Evolutionary conservation across 345 rosid species (phyloP).

Genomic region (Cardamine occulta): DNA sequence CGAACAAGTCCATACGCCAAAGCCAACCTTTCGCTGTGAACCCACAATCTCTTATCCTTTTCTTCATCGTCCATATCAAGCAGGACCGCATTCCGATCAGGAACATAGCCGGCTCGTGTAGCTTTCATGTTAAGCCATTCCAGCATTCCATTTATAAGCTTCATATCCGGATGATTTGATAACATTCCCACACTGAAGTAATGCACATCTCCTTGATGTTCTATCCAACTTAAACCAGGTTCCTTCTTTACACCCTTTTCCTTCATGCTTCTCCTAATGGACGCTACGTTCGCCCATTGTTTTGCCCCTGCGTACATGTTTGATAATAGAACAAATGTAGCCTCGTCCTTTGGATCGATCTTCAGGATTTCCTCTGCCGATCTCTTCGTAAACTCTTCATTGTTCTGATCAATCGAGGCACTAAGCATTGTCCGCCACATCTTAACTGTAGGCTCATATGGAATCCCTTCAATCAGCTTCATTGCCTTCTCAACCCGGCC

Average conservation of each 20-base stretch:
- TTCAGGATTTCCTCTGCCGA: conserved; percentile 65
- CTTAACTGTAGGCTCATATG: conserved; percentile 69
- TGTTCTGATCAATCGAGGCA: conserved; percentile 71
- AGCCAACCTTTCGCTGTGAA: conserved; percentile 89
- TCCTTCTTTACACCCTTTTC: conserved; percentile 73
- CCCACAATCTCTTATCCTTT: conserved; percentile 71
- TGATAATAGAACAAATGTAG: conserved; percentile 71
- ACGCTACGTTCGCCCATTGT: conserved; percentile 69
- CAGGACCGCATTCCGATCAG: conserved; percentile 58
- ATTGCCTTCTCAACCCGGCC: conserved; percentile 74
- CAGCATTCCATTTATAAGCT: conserved; percentile 73
- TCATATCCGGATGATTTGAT: conserved; percentile 66
- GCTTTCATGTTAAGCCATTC: conserved; percentile 82
- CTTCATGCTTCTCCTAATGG: conserved; percentile 71
- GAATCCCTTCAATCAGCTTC: conserved; percentile 69
- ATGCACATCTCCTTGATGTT: conserved; percentile 63
- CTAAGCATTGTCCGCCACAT: conserved; percentile 90
- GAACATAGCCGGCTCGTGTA: conserved; percentile 62
- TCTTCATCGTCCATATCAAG: conserved; percentile 61
- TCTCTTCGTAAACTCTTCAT: conserved; percentile 64
- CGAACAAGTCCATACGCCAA: conserved; percentile 68
- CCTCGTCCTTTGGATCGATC: conserved; percentile 75
- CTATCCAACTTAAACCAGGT: conserved; percentile 93
- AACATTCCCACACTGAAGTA: conserved; percentile 67
- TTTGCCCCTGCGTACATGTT: conserved; percentile 76